Evolutionary conservation across 306 rosid genomes (phyloP), one percentile per base, ranked within the genome.

Genomic region (Senna siamea): DNA sequence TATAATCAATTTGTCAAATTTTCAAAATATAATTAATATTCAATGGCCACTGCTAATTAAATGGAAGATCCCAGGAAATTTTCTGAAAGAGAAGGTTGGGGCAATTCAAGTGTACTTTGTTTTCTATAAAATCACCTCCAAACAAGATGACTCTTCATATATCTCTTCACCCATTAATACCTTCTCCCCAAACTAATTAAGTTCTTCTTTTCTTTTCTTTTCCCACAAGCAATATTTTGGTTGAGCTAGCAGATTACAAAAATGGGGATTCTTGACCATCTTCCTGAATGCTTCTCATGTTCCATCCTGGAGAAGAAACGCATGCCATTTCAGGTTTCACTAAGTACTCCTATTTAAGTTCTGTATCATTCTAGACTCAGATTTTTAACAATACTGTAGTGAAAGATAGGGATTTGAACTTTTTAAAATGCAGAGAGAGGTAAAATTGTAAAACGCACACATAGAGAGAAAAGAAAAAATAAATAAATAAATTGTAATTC

Each of bases 181-280:
- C n/a, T n/a, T n/a, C n/a, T n/a, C n/a, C n/a, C n/a, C n/a, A n/a
- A n/a, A n/a, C n/a, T n/a, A n/a, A n/a, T n/a, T n/a, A n/a, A n/a
- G n/a, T n/a, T n/a, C n/a, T n/a, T n/a, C n/a, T n/a, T n/a, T n/a
- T n/a, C n/a, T n/a, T n/a, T n/a, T n/a, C n/a, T n/a, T n/a, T n/a
- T n/a, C n/a, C n/a, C n/a, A n/a, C n/a, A n/a, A 54, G 6, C 46
- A 40, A 26, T 26, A 26, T 55, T 66, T 32, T 22, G n/a, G 55
- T 70, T 81, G 37, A 17, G 57, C 17, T 26, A 26, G 1, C 30
- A 26, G n/a, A 19, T 34, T 23, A 61, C 22, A 56, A 14, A 48
- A 65, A 83, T 83, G 87, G 81, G 87, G 60, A n/a, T 76, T 79
- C 53, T 66, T 23, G 52, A 55, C 5, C 17, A 50, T 57, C 20